Conservation (phyloP, 768 basidiomycete genomes). For the Pleurotus citrinopileatus region DNA sequence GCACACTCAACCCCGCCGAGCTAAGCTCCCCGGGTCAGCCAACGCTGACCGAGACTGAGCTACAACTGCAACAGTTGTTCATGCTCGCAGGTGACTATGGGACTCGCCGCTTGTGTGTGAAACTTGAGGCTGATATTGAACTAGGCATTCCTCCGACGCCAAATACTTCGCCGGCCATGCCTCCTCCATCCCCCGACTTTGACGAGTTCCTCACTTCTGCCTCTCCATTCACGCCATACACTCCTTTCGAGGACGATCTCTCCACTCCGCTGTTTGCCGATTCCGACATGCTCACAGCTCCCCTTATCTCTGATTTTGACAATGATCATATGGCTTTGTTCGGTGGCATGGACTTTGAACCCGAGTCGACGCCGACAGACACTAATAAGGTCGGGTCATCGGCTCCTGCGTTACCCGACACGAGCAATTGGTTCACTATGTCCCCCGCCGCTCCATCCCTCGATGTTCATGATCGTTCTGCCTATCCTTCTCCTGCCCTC, state of each 20-base stretch:
- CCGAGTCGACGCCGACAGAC: background rate
- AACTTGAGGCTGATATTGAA: too few relatives aligned
- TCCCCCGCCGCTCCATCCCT: conserved; percentile 12
- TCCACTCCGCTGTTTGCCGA: conserved; percentile 32
- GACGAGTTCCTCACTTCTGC: conserved; percentile 31
- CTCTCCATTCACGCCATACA: conserved; percentile 25
- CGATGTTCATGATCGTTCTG: conserved; percentile 4
- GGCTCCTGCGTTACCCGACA: background rate
- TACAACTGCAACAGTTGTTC: conserved; percentile 16
- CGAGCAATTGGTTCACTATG: conserved; percentile 8
- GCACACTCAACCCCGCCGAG: conserved; percentile 22
- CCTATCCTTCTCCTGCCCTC: conserved; percentile 11
- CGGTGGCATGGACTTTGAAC: conserved; percentile 23
- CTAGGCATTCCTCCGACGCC: conserved; percentile 3
- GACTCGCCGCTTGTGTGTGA: background rate
- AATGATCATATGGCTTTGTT: conserved; percentile 8
- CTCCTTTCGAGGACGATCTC: conserved; percentile 34
- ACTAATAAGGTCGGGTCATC: background rate
- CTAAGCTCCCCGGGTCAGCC: conserved; percentile 18
- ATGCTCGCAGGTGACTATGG: conserved; percentile 14
- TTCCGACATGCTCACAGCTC: conserved; percentile 22
- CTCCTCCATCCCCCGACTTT: conserved; percentile 22
- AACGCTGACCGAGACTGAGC: conserved; percentile 18
- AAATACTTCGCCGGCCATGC: conserved; percentile 18
- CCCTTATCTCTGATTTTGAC: conserved; percentile 15